Base-by-base conservation (phyloP, 1,139 yeast genomes). In the Candida sojae region DNA sequence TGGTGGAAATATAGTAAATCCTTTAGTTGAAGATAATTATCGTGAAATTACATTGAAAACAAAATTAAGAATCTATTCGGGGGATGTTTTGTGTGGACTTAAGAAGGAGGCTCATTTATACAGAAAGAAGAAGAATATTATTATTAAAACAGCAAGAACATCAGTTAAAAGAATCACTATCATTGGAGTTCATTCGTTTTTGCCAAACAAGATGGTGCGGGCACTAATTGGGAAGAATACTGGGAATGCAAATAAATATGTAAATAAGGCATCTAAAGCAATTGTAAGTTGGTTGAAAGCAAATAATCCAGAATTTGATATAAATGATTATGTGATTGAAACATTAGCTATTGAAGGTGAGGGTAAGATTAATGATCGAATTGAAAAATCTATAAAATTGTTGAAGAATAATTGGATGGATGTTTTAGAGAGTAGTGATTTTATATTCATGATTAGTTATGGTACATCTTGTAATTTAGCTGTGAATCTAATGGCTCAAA, bases 281-380 rank as follows among this genome's bases (percentile, higher is more conserved):
- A 57, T 80, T 2, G 56, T 60, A 21, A 47, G 63, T 12, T 80
- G 84, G 84, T 60, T 73, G 1, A 52, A 57, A 8, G 58, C 62
- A 8, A 61, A 67, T 34, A 57, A 64, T 23, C 55, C 63, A 5
- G 59, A 52, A 7, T 51, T 53, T 54, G 62, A 59, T 21, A 39
- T 58, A 39, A 58, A 55, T 41, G 58, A 62, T 28, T 56, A 55
- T 45, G 66, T 64, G 13, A 70, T 80, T n/a, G 74, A 74, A 36
- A 69, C 79, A 0, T 75, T 81, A 13, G 73, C 82, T 4, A 59
- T 81, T 13, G 85, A 81, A 53, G 84, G 85, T 1, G 73, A 75
- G 48, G 85, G 85, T 1, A 68, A 66, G 40, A 67, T 78, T 2
- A 62, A 64, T 32, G 77, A 76, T 30, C 54, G 83, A 44, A 77